A percentile compares a stretch with the other conserved stretches of the same genome.
phyloP scores from a whole-genome alignment of 108 stramenopile species.

The Cyclotella baltica region DNA sequence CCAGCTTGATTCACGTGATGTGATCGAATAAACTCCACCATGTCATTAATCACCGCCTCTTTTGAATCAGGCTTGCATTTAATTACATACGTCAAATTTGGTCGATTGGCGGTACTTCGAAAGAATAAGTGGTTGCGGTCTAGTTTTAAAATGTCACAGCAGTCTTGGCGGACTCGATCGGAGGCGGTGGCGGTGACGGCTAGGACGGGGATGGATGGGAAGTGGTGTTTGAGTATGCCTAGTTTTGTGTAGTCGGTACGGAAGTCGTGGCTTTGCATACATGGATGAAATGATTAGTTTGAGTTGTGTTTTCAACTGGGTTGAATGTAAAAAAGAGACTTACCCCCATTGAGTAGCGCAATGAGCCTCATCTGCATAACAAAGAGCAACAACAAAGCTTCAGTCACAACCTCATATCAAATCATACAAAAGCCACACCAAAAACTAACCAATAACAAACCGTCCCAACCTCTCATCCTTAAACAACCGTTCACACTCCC shows the following conservation, averaged over 20 bases:
- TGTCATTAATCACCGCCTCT: constrained; percentile 69
- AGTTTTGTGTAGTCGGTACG: constrained; percentile 93
- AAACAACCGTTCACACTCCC: constrained; percentile 74
- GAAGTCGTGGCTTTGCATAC: constrained; percentile 78
- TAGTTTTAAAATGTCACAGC: constrained; percentile 76
- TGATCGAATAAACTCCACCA: constrained; percentile 74
- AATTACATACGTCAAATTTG: constrained; percentile 90
- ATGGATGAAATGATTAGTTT: neutral
- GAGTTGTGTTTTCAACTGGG: too few species aligned
- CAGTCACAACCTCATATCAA: neutral
- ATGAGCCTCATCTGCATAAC: constrained; percentile 38
- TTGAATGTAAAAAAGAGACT: too few species aligned
- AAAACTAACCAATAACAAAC: constrained; percentile 93
- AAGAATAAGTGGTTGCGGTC: constrained; percentile 72
- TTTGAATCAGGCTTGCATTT: constrained; percentile 69
- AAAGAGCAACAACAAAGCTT: neutral
- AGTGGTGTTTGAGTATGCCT: constrained; percentile 84
- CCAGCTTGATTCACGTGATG: constrained; percentile 72
- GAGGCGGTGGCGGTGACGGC: constrained; percentile 92
- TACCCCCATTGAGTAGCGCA: constrained; percentile 76
- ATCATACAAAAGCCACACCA: neutral
- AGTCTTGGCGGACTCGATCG: constrained; percentile 89
- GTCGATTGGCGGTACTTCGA: constrained; percentile 84
- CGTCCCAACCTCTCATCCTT: constrained; percentile 74
- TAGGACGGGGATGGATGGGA: constrained; percentile 74